phyloP scores from a whole-genome alignment of 768 basidiomycete species.

The Mycena vulgaris region DNA sequence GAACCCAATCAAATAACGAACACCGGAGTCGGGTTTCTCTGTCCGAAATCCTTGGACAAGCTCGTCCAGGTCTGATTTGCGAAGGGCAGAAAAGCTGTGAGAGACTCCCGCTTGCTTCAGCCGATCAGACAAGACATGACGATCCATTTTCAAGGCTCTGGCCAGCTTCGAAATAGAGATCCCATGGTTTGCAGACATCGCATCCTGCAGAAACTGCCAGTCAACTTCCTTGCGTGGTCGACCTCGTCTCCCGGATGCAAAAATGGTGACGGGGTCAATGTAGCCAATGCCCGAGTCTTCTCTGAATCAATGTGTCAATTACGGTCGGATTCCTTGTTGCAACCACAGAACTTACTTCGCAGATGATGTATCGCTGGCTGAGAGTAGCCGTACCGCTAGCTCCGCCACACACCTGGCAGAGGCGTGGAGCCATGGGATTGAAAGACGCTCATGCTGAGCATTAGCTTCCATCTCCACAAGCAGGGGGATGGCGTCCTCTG shows the following conservation, averaged over 20 bases:
- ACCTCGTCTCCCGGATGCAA: not conserved
- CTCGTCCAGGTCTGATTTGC: not conserved
- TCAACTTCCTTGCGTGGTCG: constrained; percentile 3
- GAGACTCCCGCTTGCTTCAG: not conserved
- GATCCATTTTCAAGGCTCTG: not conserved
- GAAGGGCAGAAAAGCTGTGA: not conserved
- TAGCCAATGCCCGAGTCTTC: not conserved
- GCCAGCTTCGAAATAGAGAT: not conserved
- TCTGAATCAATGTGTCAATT: not conserved
- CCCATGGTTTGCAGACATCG: not conserved
- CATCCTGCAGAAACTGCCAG: not conserved
- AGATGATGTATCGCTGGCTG: too few relatives aligned
- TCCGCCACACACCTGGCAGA: too few relatives aligned
- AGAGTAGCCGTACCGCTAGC: too few relatives aligned
- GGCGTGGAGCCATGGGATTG: too few relatives aligned
- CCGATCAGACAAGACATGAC: not conserved
- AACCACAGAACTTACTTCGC: too few relatives aligned
- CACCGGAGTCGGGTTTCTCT: constrained; percentile 1
- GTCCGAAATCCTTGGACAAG: not conserved
- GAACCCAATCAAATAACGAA: constrained; percentile 6
- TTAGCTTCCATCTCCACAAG: too few relatives aligned
- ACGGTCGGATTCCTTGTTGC: too few relatives aligned
- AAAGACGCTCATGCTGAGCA: too few relatives aligned
- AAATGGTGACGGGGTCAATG: not conserved
- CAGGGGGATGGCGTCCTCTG: too few relatives aligned